These are phyloP conservation scores for Fusarium multiceps DNA, from an alignment of 2,329 filamentous ascomycete species.

Conservation along the genomic window DNA sequence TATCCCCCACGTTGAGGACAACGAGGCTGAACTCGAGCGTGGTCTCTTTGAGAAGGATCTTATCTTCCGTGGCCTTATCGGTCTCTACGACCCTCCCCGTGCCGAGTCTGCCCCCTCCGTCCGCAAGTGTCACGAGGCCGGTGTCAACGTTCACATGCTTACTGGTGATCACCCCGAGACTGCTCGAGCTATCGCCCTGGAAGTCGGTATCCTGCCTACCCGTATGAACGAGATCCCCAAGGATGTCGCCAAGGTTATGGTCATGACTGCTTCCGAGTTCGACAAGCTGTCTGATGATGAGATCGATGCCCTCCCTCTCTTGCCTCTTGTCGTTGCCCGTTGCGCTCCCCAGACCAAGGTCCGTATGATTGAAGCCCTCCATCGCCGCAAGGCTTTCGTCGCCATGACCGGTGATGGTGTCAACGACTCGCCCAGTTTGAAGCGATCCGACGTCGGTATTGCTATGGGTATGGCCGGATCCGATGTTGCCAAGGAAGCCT, in stretches of 20 bases:
- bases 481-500: conserved; percentile 77
- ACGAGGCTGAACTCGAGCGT: conserved; percentile 60
- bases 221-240: conserved; percentile 62
- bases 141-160: conserved; percentile 75
- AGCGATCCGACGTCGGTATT: conserved; percentile 76
- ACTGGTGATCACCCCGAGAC: conserved; percentile 76
- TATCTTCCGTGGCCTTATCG: conserved; percentile 74
- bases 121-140: conserved; percentile 67
- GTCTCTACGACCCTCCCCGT: conserved; percentile 78
- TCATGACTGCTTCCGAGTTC: conserved; percentile 75
- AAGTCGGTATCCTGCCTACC: conserved; percentile 70
- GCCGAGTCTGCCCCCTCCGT: conserved; percentile 72
- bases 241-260: conserved; percentile 68
- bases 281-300: conserved; percentile 72
- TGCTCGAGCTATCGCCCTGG: conserved; percentile 70
- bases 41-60: conserved; percentile 70
- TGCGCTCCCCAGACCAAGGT: conserved; percentile 79
- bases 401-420: conserved; percentile 81
- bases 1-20: conserved; percentile 50
- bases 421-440: conserved; percentile 75
- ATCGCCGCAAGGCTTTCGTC: conserved; percentile 71
- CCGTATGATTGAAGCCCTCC: conserved; percentile 79
- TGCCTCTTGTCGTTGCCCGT: conserved; percentile 75
- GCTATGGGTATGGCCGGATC: conserved; percentile 76
- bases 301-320: conserved; percentile 70